phyloP scores from a whole-genome alignment of 2,329 filamentous ascomycete genomes.

The Aspergillus floridensis region DNA sequence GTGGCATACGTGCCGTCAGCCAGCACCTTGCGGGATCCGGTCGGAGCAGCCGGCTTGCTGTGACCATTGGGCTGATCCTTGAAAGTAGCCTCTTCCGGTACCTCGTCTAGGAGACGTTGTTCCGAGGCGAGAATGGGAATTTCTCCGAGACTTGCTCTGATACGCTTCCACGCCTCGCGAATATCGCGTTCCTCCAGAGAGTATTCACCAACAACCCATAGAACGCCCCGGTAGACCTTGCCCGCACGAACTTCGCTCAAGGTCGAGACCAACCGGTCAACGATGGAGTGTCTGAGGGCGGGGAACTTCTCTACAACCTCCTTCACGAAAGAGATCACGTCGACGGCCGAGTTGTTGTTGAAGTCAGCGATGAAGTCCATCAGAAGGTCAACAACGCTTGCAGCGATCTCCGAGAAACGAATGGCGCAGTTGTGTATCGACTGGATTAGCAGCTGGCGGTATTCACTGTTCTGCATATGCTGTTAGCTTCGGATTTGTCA shows the following conservation, averaged over 20 bases:
- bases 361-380: conserved; percentile 99
- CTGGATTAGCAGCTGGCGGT: conserved; percentile 91
- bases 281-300: conserved; percentile 79
- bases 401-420: conserved; percentile 97
- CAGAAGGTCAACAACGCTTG: conserved; percentile 90
- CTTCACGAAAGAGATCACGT: conserved; percentile 98
- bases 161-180: conserved; percentile 92
- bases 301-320: conserved; percentile 99
- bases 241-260: conserved; percentile 90
- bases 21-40: conserved; percentile 84
- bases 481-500: conserved; percentile 20
- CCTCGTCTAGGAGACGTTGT: conserved; percentile 84
- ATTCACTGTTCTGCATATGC: conserved; percentile 69
- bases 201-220: conserved; percentile 98
- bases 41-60: conserved; percentile 70
- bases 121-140: conserved; percentile 96
- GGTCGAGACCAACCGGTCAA: conserved; percentile 83
- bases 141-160: conserved; percentile 88
- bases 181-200: conserved; percentile 92
- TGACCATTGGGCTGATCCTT: conserved; percentile 76
- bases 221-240: conserved; percentile 92
- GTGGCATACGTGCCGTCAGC: conserved; percentile 97
- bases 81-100: conserved; percentile 64
- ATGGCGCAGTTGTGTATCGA: conserved; percentile 98
- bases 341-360: conserved; percentile 92